phyloP scores from a whole-genome alignment of 768 basidiomycete species.

The Kwoniella shandongensis region DNA sequence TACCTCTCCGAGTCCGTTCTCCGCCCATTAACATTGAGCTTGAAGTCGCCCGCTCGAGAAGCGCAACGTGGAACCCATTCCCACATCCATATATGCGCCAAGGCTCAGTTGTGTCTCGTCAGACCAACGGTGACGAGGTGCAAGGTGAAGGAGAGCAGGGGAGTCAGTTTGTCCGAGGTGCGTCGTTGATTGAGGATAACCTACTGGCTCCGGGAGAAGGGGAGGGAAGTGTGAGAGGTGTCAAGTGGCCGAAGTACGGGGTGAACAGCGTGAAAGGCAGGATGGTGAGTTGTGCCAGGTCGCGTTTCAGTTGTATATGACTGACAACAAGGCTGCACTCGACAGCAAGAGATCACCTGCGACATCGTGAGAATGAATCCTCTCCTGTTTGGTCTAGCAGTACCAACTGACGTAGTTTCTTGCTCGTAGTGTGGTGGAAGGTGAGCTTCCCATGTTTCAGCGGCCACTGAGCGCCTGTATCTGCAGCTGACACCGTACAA shows the following conservation, averaged over 20 bases:
- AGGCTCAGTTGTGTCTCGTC: neutral
- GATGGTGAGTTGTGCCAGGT: neutral
- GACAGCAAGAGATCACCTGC: conserved; percentile 15
- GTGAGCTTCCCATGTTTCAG: conserved; percentile 1
- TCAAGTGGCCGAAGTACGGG: neutral
- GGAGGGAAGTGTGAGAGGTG: neutral
- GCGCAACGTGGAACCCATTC: neutral
- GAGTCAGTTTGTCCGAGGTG: neutral
- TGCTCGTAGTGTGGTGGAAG: conserved; percentile 22
- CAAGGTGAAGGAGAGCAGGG: neutral
- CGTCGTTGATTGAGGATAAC: neutral
- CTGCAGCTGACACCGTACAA: neutral
- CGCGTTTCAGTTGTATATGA: too few species aligned
- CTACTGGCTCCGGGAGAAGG: neutral
- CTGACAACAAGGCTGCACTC: too few species aligned
- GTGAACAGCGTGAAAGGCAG: neutral
- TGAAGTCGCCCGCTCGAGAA: neutral
- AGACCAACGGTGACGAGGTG: neutral
- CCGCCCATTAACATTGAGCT: too few species aligned
- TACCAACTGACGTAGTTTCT: too few species aligned
- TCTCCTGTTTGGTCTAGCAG: too few species aligned
- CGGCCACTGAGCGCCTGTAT: too few species aligned
- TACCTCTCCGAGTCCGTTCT: neutral
- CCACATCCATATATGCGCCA: conserved; percentile 2
- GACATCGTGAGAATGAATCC: conserved; percentile 19